phyloP scores from a whole-genome alignment of 257 asterid genomes.

The Solanum habrochaites region DNA sequence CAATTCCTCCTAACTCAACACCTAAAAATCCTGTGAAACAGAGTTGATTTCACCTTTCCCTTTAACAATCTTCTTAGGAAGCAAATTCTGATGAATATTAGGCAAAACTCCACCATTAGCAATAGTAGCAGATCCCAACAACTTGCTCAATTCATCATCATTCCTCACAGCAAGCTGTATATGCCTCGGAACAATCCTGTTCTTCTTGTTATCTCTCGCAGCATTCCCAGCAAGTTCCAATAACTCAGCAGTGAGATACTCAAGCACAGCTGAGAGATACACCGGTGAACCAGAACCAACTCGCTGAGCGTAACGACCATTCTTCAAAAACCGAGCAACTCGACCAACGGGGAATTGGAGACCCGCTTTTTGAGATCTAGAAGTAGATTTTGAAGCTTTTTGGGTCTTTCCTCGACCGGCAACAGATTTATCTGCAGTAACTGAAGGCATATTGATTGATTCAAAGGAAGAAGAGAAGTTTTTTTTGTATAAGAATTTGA shows the following conservation, averaged over 20 bases:
- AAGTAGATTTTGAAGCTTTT: constrained; percentile 16
- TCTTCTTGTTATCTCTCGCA: constrained; percentile 60
- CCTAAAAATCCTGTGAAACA: constrained; percentile 45
- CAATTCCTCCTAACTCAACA: background rate
- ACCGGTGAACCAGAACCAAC: constrained; percentile 69
- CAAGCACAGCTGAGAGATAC: constrained; percentile 56
- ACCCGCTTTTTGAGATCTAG: constrained; percentile 47
- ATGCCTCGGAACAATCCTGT: constrained; percentile 56
- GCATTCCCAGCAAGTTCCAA: constrained; percentile 70
- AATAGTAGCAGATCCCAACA: constrained; percentile 39
- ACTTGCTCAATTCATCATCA: constrained; percentile 56
- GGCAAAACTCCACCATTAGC: constrained; percentile 69
- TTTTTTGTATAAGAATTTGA: background rate
- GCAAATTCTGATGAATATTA: constrained; percentile 37
- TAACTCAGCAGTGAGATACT: constrained; percentile 62
- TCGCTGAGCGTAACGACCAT: constrained; percentile 52
- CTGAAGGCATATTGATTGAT: constrained; percentile 12
- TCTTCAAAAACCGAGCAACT: constrained; percentile 52
- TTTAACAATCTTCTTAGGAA: constrained; percentile 40
- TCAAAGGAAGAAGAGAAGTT: background rate
- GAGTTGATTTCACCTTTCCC: constrained; percentile 27
- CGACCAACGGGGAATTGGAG: constrained; percentile 68
- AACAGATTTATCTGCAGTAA: constrained; percentile 5
- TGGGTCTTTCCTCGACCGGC: constrained; percentile 36
- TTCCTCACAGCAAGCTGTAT: constrained; percentile 62